Evolutionary conservation across 495 filamentous ascomycete species (phyloP), one percentile per base, ranked within the genome.

Genomic region (Penicillium paradoxum): DNA sequence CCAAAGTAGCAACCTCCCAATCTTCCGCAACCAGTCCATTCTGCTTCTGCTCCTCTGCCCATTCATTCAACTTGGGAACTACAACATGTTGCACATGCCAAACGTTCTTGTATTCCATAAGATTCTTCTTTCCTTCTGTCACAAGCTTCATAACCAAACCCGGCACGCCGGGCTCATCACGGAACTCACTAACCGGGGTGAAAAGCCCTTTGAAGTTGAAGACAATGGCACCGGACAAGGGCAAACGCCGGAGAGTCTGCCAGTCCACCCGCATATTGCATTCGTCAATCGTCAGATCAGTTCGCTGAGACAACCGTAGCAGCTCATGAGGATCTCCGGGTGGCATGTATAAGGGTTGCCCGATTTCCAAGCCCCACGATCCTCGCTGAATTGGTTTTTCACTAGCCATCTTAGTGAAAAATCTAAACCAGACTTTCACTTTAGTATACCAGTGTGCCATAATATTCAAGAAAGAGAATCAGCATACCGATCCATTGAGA

Each of bases 151-250:
- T 62, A 19, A 91, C 30, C 21, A 96, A 65, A 14, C 76, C 77
- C 0, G 91, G 91, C 2, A 96, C 70, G 36, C 83, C 85, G 17
- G 86, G 80, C 60, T 96, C 91, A 41, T 88, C 79, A 0, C 84
- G 72, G 54, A 96, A 83, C 57, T 88, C 83, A 15, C 73, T 63
- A 0, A 96, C 66, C 0, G 87, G 86, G 2, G 89, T 93, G 71
- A 96, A 96, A 0, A 95, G 65, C 0, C 85, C 91, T 63, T 93
- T 96, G 81, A 91, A 96, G 64, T 96, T 96, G 71, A 96, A 96
- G 2, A 89, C 79, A 8, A 96, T 71, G 0, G 78, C 83, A 0
- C 79, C 88, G 0, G 84, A 87, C 4, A 96, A 68, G 2, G 91
- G 91, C 1, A 96, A 73, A 22, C 91, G 80, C 11, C 91, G 83